phyloP scores from a whole-genome alignment of 1,284 basidiomycete genomes.

The Porogramme epimiltina region DNA sequence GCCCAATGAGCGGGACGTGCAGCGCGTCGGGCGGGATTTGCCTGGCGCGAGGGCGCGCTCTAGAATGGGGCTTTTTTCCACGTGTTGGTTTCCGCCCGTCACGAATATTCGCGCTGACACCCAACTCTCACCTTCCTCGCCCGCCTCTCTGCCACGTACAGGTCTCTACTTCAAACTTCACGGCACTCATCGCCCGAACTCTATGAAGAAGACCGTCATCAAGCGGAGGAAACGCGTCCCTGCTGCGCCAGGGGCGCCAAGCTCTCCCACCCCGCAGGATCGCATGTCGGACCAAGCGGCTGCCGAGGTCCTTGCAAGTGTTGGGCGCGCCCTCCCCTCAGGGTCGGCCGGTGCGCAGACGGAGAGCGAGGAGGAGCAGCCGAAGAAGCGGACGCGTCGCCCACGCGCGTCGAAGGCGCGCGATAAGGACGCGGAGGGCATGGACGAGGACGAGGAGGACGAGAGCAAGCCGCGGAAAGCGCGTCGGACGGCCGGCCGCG shows the following conservation, averaged over 20 bases:
- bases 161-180: conserved; percentile 98
- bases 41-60: neutral
- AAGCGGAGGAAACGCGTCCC: conserved; percentile 97
- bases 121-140: conserved; percentile 16
- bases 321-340: conserved; percentile 54
- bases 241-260: conserved; percentile 53
- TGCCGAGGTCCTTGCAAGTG: conserved; percentile 79
- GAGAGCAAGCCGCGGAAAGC: conserved; percentile 25
- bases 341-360: conserved; percentile 45
- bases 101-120: conserved; percentile 14
- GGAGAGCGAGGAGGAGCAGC: conserved; percentile 61
- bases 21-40: neutral
- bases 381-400: conserved; percentile 55
- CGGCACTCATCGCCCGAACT: conserved; percentile 94
- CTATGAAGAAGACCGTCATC: conserved; percentile 99
- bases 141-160: conserved; percentile 37
- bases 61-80: too few species aligned
- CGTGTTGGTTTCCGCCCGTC: neutral
- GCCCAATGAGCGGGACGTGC: conserved; percentile 8
- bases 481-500: conserved; percentile 8
- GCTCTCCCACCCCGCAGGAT: conserved; percentile 33
- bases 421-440: conserved; percentile 42
- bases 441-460: conserved; percentile 47
- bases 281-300: conserved; percentile 82
- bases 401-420: conserved; percentile 39